Evolutionary conservation across 2,329 filamentous ascomycete species (phyloP), one percentile per base, ranked within the genome.

Genomic region (Talaromyces sp.): DNA sequence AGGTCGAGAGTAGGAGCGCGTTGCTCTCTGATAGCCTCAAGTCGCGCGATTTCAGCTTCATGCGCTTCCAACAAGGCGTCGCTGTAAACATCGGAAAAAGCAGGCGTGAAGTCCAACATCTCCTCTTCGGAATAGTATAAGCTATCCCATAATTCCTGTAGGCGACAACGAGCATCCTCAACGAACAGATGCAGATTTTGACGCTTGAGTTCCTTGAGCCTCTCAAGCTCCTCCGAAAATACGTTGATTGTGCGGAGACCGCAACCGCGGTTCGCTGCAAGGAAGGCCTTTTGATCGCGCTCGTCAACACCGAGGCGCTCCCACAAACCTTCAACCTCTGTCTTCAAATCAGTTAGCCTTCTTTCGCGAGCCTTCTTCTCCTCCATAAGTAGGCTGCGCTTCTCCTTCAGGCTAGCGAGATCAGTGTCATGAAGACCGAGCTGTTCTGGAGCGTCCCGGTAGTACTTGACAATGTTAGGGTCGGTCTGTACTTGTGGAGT

Each of bases 41-140:
- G 80, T 21, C 92, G 85, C 6, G 80, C 78, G 63, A 99, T 92
- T 70, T 99, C 95, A 19, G 88, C 86, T 77, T 99, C 94, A 68
- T 99, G 95, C 0, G 94, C 92, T 63, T 96, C 92, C 0, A 99
- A 83, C 9, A 99, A 82, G 4, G 94, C 94, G 71, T 99, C 94
- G 66, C 91, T 97, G 75, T 95, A 97, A 19, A 97, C 93, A 70
- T 97, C 94, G 10, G 91, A 96, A 71, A 97, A 97, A 41, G 92
- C 94, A 0, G 95, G 94, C 0, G 92, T 94, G 66, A 99, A 99
- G 65, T 97, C 92, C 58, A 97, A 84, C 92, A 97, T 97, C 76
- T 99, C 94, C 68, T 99, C 94, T 70, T 99, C 94, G 0, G 90
- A 96, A 69, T 95, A 92, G 77, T 94, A 97, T 1, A 99, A 78